A percentile compares a stretch with the other conserved stretches of the same genome.
Conservation (phyloP, 2,329 filamentous ascomycete species). For the Colletotrichum lupini region DNA sequence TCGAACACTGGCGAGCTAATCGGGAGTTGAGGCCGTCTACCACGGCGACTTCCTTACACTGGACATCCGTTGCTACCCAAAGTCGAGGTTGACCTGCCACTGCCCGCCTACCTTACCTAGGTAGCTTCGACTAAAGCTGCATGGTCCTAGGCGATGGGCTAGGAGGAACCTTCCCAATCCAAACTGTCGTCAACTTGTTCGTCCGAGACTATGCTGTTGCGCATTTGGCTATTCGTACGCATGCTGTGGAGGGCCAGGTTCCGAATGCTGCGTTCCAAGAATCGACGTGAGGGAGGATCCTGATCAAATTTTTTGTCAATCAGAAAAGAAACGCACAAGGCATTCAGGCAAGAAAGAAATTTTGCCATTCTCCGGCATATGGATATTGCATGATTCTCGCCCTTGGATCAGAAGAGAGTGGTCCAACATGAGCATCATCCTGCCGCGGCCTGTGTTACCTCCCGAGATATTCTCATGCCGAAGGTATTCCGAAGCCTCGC, state of each 20-base stretch:
- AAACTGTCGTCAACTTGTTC: not conserved
- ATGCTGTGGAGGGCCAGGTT: slow-evolving; percentile 11
- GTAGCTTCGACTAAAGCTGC: not conserved
- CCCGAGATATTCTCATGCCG: slow-evolving; percentile 24
- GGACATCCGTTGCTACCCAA: not conserved
- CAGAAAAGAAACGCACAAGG: not conserved
- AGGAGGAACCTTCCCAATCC: not conserved
- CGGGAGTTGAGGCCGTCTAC: slow-evolving; percentile 4
- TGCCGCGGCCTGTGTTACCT: not conserved
- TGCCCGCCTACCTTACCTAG: not conserved
- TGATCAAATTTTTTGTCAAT: not conserved
- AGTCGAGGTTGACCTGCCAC: not conserved
- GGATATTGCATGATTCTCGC: slow-evolving; percentile 24
- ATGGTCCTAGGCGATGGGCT: not conserved
- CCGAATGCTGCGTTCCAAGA: slow-evolving; percentile 21
- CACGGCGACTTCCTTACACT: not conserved
- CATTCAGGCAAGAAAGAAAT: not conserved
- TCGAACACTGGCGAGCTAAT: slow-evolving; percentile 7
- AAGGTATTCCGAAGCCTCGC: slow-evolving; percentile 28
- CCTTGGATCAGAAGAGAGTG: slow-evolving; percentile 30
- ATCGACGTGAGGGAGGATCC: not conserved
- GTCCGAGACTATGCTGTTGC: not conserved
- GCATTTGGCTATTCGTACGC: not conserved
- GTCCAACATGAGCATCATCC: slow-evolving; percentile 21
- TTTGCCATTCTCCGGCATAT: not conserved